Evolutionary conservation across 2,329 filamentous ascomycete genomes (phyloP), one percentile per base, ranked within the genome.

Genomic region (Epichloe glyceriae): DNA sequence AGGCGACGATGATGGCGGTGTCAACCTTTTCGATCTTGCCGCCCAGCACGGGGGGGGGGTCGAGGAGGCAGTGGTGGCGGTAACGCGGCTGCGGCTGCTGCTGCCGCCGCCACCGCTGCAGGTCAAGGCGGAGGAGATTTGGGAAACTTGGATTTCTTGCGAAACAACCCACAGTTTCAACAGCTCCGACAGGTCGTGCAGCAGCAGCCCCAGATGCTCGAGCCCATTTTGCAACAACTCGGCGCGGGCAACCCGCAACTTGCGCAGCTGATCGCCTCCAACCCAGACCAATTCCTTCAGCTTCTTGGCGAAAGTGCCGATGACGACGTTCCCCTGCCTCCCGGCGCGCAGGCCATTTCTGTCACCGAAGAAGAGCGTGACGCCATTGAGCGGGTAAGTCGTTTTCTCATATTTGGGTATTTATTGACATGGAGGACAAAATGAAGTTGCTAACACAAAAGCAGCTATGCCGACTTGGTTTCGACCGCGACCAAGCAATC

Each of bases 281-380:
- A 97, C 68, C 90, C 89, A 7, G 89, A 96, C 49, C 88, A 95
- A 64, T 98, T 98, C 67, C 76, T 98, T 56, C 84, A 87, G 65
- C 73, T 98, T 48, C 75, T 98, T 51, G 86, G 89, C 46, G 93
- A 98, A 70, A 88, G 91, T 61, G 82, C 78, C 46, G 88, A 91
- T 56, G 85, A 89, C 47, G 90, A 95, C 61, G 86, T 83, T 17
- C 83, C 85, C 50, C 72, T 96, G 52, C 91, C 90, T 30, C 89
- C 90, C 15, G 93, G 90, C 55, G 86, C 88, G 10, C 88, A 95
- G 67, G 80, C 86, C 45, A 95, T 98, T 59, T 81, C 82, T 48
- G 91, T 98, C 37, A 97, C 93, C 0, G 88, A 94, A 66, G 93
- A 97, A 66, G 93, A 98, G 74, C 83, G 90, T 53, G 91, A 95